Conservation (phyloP, 129 eudicot species). For the Scalesia atractyloides region DNA sequence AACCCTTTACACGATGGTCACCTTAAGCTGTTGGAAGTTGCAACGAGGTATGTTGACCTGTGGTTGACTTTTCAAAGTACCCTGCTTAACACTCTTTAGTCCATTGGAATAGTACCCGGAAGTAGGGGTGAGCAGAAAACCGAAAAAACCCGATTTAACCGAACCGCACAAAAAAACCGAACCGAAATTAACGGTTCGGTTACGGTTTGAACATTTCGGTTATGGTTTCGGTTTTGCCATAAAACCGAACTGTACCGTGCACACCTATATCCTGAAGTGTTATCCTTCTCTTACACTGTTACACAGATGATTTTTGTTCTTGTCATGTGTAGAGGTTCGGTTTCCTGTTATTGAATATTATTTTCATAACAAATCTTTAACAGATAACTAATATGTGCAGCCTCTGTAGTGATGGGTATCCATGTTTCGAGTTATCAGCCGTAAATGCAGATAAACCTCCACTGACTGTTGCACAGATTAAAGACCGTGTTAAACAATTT, state of each 20-base stretch:
- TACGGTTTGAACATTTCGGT: too few relatives aligned
- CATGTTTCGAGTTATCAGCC: constrained; percentile 94
- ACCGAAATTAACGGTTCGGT: too few relatives aligned
- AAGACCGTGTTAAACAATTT: constrained; percentile 83
- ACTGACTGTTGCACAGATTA: constrained; percentile 65
- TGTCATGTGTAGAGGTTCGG: background rate
- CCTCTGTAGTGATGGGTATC: constrained; percentile 75
- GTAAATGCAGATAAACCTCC: constrained; percentile 97
- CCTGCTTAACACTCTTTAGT: background rate
- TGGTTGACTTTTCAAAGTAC: constrained; percentile 10
- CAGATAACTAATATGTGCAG: constrained; percentile 45
- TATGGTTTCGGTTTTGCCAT: too few relatives aligned
- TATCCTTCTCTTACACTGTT: too few relatives aligned
- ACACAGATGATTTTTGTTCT: background rate
- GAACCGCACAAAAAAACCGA: too few relatives aligned
- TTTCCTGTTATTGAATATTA: background rate
- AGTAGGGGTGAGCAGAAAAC: too few relatives aligned
- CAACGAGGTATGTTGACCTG: constrained; percentile 55
- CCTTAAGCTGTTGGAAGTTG: constrained; percentile 88
- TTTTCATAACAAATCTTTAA: constrained; percentile 3
- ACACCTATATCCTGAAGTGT: too few relatives aligned
- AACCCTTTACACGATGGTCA: constrained; percentile 95
- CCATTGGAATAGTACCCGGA: background rate
- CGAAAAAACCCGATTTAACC: too few relatives aligned
- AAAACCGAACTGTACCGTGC: too few relatives aligned